Evolutionary conservation across 306 rosid genomes (phyloP).

Genomic region (Hylodesmum podocarpum): DNA sequence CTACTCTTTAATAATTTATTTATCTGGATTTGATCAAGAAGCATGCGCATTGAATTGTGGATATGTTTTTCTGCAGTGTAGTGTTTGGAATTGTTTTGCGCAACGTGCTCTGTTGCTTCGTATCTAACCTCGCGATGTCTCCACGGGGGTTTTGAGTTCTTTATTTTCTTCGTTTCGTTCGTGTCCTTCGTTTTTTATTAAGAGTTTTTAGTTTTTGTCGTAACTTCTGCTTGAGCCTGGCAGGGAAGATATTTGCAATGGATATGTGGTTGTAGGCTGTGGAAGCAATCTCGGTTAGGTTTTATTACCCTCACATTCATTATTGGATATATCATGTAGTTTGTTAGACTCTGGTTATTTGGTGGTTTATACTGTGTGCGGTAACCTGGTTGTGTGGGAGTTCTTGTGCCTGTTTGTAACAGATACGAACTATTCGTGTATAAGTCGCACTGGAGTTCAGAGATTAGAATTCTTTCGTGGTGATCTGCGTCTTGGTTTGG

Average conservation of each 20-base stretch:
- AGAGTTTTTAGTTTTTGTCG: not conserved
- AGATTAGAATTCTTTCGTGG: too few relatives aligned
- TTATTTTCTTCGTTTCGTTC: not conserved
- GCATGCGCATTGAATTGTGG: not conserved
- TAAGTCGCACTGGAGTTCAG: too few relatives aligned
- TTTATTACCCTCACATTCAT: not conserved
- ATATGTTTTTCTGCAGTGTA: not conserved
- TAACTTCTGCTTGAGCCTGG: not conserved
- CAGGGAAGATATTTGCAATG: not conserved
- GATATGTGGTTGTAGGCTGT: not conserved
- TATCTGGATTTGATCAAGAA: not conserved
- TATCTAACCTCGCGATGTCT: too few relatives aligned
- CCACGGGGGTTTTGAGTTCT: not conserved
- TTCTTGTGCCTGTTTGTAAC: not conserved
- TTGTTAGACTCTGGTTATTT: too few relatives aligned
- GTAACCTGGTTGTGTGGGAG: not conserved
- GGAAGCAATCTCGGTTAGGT: not conserved
- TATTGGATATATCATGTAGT: too few relatives aligned
- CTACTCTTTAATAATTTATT: not conserved
- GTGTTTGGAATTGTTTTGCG: not conserved
- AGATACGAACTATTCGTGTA: not conserved
- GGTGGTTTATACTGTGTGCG: not conserved
- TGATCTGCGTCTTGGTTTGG: not conserved
- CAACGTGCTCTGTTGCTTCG: too few relatives aligned
- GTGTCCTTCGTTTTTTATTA: not conserved